phyloP scores from a whole-genome alignment of 441 rosid species.

The Erysimum cheiri region DNA sequence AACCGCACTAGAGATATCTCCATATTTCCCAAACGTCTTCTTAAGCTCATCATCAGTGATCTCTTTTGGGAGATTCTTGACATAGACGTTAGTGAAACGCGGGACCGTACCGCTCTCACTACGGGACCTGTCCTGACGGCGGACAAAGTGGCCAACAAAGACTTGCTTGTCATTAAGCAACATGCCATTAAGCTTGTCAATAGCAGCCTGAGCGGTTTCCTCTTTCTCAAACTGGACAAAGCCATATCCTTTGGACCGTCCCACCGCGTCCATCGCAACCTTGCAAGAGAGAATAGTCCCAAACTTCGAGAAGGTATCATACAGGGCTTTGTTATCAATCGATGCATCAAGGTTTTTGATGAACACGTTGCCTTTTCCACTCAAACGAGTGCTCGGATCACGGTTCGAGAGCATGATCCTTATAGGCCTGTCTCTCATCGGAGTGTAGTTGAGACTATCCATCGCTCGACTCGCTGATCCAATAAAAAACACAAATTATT shows the following conservation, averaged over 20 bases:
- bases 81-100: conserved; percentile 68
- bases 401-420: conserved; percentile 81
- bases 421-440: conserved; percentile 66
- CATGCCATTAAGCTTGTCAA: conserved; percentile 69
- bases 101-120: conserved; percentile 42
- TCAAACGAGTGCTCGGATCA: conserved; percentile 71
- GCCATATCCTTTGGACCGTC: conserved; percentile 68
- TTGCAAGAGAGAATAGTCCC: conserved; percentile 79
- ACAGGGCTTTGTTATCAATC: conserved; percentile 67
- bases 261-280: conserved; percentile 59
- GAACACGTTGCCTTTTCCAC: conserved; percentile 78
- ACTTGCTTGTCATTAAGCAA: conserved; percentile 73
- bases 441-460: conserved; percentile 67
- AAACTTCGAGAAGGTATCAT: conserved; percentile 64
- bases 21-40: conserved; percentile 59
- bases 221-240: conserved; percentile 75
- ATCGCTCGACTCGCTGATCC: conserved; percentile 65
- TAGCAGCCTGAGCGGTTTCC: conserved; percentile 66
- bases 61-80: conserved; percentile 71
- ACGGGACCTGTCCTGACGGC: conserved; percentile 59
- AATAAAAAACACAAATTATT: background rate
- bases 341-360: conserved; percentile 72
- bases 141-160: conserved; percentile 65
- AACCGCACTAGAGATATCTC: conserved; percentile 67
- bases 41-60: conserved; percentile 64